A percentile compares a stretch with the other conserved stretches of the same genome.
These are phyloP conservation scores for Fusarium miscanthi DNA, from an alignment of 2,329 filamentous ascomycete genomes.

Conservation along the genomic window DNA sequence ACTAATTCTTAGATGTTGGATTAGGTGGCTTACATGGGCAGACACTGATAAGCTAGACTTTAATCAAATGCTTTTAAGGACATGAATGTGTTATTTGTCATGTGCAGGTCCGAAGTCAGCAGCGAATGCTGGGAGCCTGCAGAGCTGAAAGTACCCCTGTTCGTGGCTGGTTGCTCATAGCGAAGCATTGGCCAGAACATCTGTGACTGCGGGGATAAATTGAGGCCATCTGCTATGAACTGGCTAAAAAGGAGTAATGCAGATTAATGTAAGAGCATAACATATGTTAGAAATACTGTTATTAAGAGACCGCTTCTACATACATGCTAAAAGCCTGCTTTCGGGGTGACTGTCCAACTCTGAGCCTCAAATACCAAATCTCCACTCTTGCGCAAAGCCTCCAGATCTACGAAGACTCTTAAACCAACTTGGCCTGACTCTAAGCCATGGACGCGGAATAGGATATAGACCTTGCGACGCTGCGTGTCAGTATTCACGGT, in stretches of 20 bases:
- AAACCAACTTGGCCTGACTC: not conserved
- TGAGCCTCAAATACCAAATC: not conserved
- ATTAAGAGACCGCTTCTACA: not conserved
- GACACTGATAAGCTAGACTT: accelerated
- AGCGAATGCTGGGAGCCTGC: accelerated
- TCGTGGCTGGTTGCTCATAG: accelerated
- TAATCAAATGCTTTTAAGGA: accelerated
- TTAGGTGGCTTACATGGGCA: accelerated
- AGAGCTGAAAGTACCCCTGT: not conserved
- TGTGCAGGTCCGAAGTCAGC: accelerated
- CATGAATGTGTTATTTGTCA: accelerated
- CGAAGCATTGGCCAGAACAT: not conserved
- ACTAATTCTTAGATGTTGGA: not conserved
- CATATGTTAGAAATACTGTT: not conserved
- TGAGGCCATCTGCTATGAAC: accelerated
- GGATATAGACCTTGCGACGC: not conserved
- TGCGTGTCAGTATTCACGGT: accelerated
- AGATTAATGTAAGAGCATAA: not conserved
- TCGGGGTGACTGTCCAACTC: not conserved
- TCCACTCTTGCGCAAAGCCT: not conserved
- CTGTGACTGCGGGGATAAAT: accelerated
- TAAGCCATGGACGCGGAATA: accelerated
- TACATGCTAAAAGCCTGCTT: not conserved
- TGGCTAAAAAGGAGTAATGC: accelerated
- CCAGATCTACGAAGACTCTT: not conserved